Evolutionary conservation across 768 basidiomycete genomes (phyloP).

Genomic region (Glaciozyma antarctica): DNA sequence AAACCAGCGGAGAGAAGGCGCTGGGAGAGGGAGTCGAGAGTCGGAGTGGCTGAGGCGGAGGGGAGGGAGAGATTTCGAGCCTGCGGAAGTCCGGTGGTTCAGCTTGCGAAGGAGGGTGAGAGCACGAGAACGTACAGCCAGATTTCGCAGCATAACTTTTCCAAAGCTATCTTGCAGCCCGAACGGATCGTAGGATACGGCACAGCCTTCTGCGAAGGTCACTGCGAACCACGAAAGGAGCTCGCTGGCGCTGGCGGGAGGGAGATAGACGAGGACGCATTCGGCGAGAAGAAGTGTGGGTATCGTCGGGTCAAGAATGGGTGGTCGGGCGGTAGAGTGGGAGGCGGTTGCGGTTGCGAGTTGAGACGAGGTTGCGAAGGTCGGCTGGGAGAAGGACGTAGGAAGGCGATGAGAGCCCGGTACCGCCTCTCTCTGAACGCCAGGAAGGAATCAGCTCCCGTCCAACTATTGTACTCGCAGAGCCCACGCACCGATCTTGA

Average conservation of each 20-base stretch:
- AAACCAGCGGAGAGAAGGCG: conserved; percentile 59
- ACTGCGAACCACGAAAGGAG: conserved; percentile 66
- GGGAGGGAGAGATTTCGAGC: conserved; percentile 63
- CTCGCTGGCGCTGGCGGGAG: conserved; percentile 49
- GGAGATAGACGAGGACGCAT: conserved; percentile 86
- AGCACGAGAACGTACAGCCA: conserved; percentile 47
- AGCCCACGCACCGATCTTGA: conserved; percentile 30
- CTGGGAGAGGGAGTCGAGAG: conserved; percentile 48
- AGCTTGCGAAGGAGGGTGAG: conserved; percentile 6
- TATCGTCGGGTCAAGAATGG: conserved; percentile 49
- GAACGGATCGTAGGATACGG: conserved; percentile 85
- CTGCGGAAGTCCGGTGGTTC: conserved; percentile 40
- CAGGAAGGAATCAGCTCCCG: background rate
- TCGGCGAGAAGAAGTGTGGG: conserved; percentile 85
- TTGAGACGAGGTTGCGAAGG: conserved; percentile 52
- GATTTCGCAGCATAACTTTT: conserved; percentile 79
- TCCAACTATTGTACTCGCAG: background rate
- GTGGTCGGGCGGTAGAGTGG: conserved; percentile 43
- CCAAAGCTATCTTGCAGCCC: conserved; percentile 79
- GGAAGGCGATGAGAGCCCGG: conserved; percentile 48
- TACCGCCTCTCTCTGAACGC: conserved; percentile 53
- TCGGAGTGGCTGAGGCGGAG: conserved; percentile 57
- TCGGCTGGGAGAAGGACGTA: conserved; percentile 72
- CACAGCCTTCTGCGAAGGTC: conserved; percentile 47
- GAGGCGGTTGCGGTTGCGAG: conserved; percentile 38